phyloP scores from a whole-genome alignment of 208 protist genomes.

The Crithidia bombi region DNA sequence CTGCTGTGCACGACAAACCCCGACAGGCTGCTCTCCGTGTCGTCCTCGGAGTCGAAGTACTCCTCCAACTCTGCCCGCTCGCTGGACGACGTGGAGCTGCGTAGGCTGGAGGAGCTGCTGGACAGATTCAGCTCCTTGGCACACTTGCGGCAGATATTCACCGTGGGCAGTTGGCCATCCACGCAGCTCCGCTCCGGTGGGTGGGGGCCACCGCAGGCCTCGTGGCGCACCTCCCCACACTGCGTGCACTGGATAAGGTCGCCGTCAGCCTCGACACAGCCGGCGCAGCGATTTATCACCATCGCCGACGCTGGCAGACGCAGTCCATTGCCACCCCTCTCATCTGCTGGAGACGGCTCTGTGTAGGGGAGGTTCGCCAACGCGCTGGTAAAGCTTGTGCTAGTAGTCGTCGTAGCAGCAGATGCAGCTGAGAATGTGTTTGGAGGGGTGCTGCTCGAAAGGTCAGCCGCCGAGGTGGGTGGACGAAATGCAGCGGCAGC shows the following conservation, averaged over 20 bases:
- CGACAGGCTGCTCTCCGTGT: conserved; percentile 54
- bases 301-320: not conserved
- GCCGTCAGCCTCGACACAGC: conserved; percentile 50
- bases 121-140: conserved; percentile 34
- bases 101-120: conserved; percentile 49
- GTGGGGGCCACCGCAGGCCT: conserved; percentile 80
- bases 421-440: not conserved
- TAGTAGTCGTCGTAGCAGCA: not conserved
- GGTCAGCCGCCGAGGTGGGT: not conserved
- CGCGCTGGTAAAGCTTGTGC: conserved; percentile 17
- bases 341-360: not conserved
- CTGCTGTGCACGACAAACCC: conserved; percentile 65
- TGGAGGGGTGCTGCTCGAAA: not conserved
- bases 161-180: conserved; percentile 5
- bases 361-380: conserved; percentile 24
- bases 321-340: not conserved
- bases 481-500: not conserved
- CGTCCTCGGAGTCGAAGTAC: conserved; percentile 43
- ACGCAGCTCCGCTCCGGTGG: conserved; percentile 24
- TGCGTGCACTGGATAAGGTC: conserved; percentile 65
- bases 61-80: conserved; percentile 55
- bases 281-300: conserved; percentile 13
- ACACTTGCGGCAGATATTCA: conserved; percentile 24
- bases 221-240: conserved; percentile 67
- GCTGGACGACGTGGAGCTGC: conserved; percentile 72